Evolutionary conservation across 495 filamentous ascomycete species (phyloP).

Genomic region (Chaetomidium leptoderma): DNA sequence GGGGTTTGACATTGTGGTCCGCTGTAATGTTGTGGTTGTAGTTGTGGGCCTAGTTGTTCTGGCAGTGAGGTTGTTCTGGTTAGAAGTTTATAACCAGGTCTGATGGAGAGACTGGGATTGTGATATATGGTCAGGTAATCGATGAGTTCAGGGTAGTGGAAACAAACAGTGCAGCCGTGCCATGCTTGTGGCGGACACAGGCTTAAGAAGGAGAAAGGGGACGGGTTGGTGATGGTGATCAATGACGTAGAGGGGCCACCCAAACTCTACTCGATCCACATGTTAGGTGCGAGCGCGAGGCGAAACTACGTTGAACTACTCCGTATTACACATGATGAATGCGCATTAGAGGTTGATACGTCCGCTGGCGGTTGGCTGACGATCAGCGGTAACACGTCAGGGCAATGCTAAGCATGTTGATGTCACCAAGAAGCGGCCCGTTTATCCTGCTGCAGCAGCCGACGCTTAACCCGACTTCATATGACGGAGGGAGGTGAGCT

Average conservation of each 20-base stretch:
- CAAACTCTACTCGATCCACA: not conserved
- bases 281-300: not conserved
- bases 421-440: not conserved
- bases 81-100: no score
- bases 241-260: conserved; percentile 12
- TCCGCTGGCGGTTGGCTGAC: not conserved
- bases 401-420: not conserved
- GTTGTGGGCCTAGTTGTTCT: not conserved
- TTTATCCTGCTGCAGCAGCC: not conserved
- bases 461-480: not conserved
- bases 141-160: not conserved
- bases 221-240: not conserved
- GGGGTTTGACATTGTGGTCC: not conserved
- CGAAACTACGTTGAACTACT: not conserved
- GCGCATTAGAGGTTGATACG: not conserved
- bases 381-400: not conserved
- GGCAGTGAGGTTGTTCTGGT: not conserved
- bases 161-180: not conserved
- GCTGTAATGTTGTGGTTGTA: not conserved
- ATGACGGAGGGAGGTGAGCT: no score
- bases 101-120: no score
- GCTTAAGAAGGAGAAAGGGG: not conserved
- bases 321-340: not conserved
- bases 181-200: not conserved
- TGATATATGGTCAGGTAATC: not conserved